Evolutionary conservation across 208 protist species (phyloP), one percentile per base, ranked within the genome.

Genomic region (Acanthamoeba triangularis): DNA sequence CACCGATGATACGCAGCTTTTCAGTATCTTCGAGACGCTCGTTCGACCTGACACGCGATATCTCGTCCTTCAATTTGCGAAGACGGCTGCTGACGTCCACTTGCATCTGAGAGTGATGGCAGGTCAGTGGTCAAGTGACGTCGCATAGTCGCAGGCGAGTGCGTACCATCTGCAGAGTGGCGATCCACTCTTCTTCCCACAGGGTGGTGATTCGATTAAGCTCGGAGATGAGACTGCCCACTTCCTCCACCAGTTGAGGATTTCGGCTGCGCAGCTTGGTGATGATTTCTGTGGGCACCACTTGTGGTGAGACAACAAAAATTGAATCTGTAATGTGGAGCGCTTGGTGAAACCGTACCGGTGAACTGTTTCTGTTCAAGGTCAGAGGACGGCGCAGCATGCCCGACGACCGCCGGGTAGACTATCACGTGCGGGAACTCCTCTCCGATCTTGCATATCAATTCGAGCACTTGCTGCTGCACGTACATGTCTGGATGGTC

Each of bases 181-280:
- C 30, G 41, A 95, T 30, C 49, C 94, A 95, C 56, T 78, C 47
- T n/a, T 98, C 97, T 18, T 97, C 96, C 95, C 94, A 96, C 10
- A 97, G 90, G 18, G 96, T 95, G 3, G 97, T 97, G 2, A 97
- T 65, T 23, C 96, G 85, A 11, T 52, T 92, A 7, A 98, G 67
- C 67, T 98, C 97, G 8, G 37, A 76, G 3, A 97, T 94, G 14
- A 97, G 30, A 14, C 18, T 33, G 23, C 91, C 54, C 7, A 96
- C 78, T 67, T 97, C 96, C 0, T 33, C 23, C 3, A 98, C 69
- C 2, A 98, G 78, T 41, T 96, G 80, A 41, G 47, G 49, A 56
- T 88, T 88, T 3, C 80, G 80, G 30, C 47, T 61, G 47, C 80
- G 47, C 80, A 88, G 80, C 54, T 61, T 88, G 8, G 49, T 61